Conservation (phyloP, 164 flowering plant species). For the Liriodendron chinense region DNA sequence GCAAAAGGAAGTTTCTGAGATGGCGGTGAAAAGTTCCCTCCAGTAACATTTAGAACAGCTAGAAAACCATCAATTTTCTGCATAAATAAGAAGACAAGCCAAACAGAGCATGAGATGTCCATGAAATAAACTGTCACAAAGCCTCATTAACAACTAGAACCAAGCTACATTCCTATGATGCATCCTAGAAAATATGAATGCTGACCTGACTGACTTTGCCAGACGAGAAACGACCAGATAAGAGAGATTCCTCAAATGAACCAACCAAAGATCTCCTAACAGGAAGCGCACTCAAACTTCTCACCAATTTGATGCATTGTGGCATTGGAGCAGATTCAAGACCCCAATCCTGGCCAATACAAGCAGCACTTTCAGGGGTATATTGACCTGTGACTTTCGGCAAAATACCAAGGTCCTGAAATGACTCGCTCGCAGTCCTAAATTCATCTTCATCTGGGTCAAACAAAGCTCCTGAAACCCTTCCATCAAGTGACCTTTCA, state of each 20-base stretch:
- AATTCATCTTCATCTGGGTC: constrained; percentile 37
- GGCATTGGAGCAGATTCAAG: constrained; percentile 26
- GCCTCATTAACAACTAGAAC: neutral
- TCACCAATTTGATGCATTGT: constrained; percentile 31
- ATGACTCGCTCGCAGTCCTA: constrained; percentile 27
- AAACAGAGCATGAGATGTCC: neutral
- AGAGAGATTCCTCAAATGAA: constrained; percentile 90
- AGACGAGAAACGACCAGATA: constrained; percentile 75
- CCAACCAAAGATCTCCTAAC: constrained; percentile 90
- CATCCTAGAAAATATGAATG: constrained; percentile 8
- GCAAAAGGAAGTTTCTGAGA: constrained; percentile 89
- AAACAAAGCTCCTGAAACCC: constrained; percentile 23
- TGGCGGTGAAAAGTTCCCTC: constrained; percentile 83
- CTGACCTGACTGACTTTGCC: constrained; percentile 64
- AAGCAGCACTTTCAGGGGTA: constrained; percentile 35
- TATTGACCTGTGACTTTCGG: constrained; percentile 30
- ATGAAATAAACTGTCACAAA: neutral
- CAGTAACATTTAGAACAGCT: constrained; percentile 77
- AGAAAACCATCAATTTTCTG: constrained; percentile 90
- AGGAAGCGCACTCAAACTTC: constrained; percentile 52
- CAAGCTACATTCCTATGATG: neutral
- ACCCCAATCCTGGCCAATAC: constrained; percentile 22
- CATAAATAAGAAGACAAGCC: constrained; percentile 11
- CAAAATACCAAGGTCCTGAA: constrained; percentile 40
- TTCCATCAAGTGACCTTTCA: constrained; percentile 34